Evolutionary conservation across 805 yeast species (phyloP), one percentile per base, ranked within the genome.

Genomic region (Metschnikowia aberdeeniae): DNA sequence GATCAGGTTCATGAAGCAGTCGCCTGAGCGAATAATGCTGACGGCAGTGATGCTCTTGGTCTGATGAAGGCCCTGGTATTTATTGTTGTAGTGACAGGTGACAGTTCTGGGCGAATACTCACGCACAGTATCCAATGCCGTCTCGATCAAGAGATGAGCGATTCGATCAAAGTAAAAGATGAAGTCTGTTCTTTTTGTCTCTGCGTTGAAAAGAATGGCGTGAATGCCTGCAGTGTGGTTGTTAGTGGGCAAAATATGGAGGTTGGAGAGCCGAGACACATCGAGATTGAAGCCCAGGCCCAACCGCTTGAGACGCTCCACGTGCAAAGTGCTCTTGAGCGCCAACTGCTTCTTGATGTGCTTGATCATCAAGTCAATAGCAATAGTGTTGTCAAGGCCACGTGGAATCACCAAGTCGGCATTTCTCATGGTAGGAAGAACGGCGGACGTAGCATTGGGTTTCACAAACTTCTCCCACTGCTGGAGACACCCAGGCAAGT

Each of bases 401-500:
- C 95, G 73, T 1, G 99, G 98, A n/a, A 93, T 78, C 12, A 93
- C 81, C 47, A 92, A 75, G 62, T 93, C 95, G 0, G 98, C 96
- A 45, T 73, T 72, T 37, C 76, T 70, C 82, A 85, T 77, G 0
- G 95, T 85, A 1, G 95, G 93, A 43, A 74, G 77, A 12, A 92
- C 84, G 54, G 76, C 78, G 34, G 81, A 67, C 20, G 83, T 89
- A 7, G 95, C 89, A 61, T 89, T 88, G 6, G 99, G 99, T 62
- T 92, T 93, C 24, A 93, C 99, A 62, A 83, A 90, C 22, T 70
- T 64, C 51, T 86, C 83, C 98, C 98, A 93, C 60, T 93, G 99
- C 53, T 79, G 76, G 47, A 93, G 75, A 13, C 90, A 85, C 1
- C 96, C 95, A 4, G 67, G 72, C 30, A 90, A 68, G 55, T 90